phyloP scores from a whole-genome alignment of 768 basidiomycete species.

The Rubroboletus pulcherrimus region DNA sequence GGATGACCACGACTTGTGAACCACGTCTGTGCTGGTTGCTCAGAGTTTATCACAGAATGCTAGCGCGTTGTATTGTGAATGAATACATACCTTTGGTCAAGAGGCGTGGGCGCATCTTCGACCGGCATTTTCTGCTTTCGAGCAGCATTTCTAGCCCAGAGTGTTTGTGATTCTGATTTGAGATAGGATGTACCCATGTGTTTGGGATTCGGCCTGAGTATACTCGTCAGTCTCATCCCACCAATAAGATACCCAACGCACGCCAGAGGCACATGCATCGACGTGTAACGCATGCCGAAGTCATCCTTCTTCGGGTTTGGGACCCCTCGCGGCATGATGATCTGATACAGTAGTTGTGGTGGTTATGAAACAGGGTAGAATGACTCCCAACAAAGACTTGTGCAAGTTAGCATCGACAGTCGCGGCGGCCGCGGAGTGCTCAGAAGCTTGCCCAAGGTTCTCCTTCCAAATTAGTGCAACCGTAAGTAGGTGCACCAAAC shows the following conservation, averaged over 20 bases:
- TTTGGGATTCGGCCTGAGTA: constrained; percentile 69
- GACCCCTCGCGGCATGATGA: constrained; percentile 72
- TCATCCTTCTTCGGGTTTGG: constrained; percentile 81
- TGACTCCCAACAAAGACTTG: not conserved
- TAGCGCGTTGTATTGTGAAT: constrained; percentile 3
- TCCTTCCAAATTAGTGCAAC: constrained; percentile 14
- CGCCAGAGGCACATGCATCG: constrained; percentile 77
- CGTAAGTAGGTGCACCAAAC: not conserved
- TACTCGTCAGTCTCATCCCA: constrained; percentile 10
- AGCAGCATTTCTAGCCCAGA: constrained; percentile 68
- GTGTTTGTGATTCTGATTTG: constrained; percentile 67
- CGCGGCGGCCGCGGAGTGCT: not conserved
- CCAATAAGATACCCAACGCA: constrained; percentile 32
- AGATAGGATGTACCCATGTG: constrained; percentile 75
- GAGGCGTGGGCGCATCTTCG: constrained; percentile 36
- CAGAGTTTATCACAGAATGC: constrained; percentile 26
- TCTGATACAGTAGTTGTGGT: not conserved
- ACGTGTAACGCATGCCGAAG: constrained; percentile 75
- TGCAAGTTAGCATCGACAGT: not conserved
- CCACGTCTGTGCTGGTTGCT: constrained; percentile 54
- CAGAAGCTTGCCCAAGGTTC: not conserved
- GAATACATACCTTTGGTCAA: constrained; percentile 45
- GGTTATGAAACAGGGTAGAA: not conserved
- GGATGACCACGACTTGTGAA: constrained; percentile 74
- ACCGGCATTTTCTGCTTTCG: constrained; percentile 45